These are phyloP conservation scores for Lactarius vividus DNA, from an alignment of 768 basidiomycete genomes.

Conservation along the genomic window DNA sequence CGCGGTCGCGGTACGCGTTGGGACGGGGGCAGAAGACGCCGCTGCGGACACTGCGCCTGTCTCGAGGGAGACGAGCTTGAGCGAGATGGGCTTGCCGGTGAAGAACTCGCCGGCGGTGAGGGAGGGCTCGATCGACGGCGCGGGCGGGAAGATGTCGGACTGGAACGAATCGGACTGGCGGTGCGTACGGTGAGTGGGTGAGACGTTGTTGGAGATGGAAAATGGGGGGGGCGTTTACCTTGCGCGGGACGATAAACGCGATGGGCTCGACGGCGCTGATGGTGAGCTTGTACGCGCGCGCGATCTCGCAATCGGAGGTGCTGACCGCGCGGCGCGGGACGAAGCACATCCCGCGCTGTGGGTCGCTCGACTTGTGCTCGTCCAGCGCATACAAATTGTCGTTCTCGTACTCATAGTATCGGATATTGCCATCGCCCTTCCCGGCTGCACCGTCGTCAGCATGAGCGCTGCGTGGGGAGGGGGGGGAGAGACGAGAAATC, in stretches of 20 bases:
- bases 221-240: conserved; percentile 47
- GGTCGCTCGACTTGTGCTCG: conserved; percentile 87
- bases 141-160: conserved; percentile 94
- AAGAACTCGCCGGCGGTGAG: conserved; percentile 86
- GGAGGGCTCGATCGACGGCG: conserved; percentile 75
- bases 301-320: conserved; percentile 92
- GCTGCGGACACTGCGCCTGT: conserved; percentile 48
- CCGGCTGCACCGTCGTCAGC: background rate
- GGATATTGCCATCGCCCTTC: conserved; percentile 90
- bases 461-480: too few species aligned
- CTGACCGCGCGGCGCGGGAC: conserved; percentile 88
- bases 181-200: too few species aligned
- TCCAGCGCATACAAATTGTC: conserved; percentile 73
- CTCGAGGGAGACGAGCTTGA: conserved; percentile 78
- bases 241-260: conserved; percentile 92
- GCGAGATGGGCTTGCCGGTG: conserved; percentile 72
- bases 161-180: conserved; percentile 90
- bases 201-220: too few species aligned
- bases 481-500: too few species aligned
- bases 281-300: conserved; percentile 86
- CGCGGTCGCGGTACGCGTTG: conserved; percentile 31
- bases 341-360: conserved; percentile 97
- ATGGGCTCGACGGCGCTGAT: conserved; percentile 80
- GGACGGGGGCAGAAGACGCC: conserved; percentile 23
- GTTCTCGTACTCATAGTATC: conserved; percentile 94